Evolutionary conservation across 1,284 basidiomycete genomes (phyloP).

Genomic region (Fomitiporia mediterranea): DNA sequence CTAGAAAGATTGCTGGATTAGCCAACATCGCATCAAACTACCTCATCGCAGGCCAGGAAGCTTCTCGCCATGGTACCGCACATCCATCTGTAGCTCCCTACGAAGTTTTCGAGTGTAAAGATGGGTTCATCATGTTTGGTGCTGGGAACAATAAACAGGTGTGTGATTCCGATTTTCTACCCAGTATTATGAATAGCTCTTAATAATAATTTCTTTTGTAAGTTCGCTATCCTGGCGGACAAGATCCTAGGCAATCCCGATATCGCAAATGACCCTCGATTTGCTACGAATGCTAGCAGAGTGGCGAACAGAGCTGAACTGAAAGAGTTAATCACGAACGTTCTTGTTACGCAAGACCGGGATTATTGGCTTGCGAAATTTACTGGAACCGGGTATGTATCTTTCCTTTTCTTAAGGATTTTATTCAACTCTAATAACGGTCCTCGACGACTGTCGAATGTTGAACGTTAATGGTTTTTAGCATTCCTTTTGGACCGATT

Average conservation of each 20-base stretch:
- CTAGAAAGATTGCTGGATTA: constrained; percentile 74
- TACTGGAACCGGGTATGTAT: constrained; percentile 72
- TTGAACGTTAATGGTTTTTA: constrained; percentile 27
- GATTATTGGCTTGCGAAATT: constrained; percentile 73
- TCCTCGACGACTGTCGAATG: constrained; percentile 1
- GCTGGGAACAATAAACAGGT: constrained; percentile 91
- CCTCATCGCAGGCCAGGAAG: constrained; percentile 83
- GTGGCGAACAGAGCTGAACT: constrained; percentile 76
- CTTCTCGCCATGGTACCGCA: constrained; percentile 83
- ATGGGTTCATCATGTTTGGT: constrained; percentile 92
- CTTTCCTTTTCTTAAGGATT: constrained; percentile 21
- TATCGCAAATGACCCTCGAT: constrained; percentile 56
- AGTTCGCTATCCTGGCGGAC: constrained; percentile 68
- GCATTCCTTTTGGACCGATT: constrained; percentile 88
- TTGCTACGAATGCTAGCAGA: constrained; percentile 68
- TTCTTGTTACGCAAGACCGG: constrained; percentile 53
- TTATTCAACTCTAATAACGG: constrained; percentile 3
- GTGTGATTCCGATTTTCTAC: constrained; percentile 24
- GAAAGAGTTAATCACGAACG: constrained; percentile 65
- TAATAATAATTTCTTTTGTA: not conserved
- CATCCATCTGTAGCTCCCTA: constrained; percentile 92
- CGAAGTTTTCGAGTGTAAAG: constrained; percentile 85
- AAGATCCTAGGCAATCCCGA: constrained; percentile 56
- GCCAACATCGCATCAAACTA: constrained; percentile 95
- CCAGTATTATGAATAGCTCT: constrained; percentile 10